Evolutionary conservation across 257 asterid genomes (phyloP), one percentile per base, ranked within the genome.

Genomic region (Penstemon barbatus): DNA sequence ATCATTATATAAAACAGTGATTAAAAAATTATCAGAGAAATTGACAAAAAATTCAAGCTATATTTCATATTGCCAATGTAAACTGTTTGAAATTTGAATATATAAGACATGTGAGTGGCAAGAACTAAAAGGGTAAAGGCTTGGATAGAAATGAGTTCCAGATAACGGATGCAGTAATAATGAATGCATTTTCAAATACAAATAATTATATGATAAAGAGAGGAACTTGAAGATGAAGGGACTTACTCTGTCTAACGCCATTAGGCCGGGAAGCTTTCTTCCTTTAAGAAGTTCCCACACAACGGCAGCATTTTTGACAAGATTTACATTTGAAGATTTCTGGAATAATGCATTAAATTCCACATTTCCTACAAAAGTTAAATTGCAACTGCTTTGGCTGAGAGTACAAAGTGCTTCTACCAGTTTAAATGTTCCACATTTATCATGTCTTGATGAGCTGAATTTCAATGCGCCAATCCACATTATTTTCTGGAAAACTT

Each of bases 201-300:
- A 6, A 50, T 37, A 6, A 10, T 13, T 63, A n/a, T 60, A 59
- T 33, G 62, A 40, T 55, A 19, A 11, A 67, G 37, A 63, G 18
- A 76, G 40, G 11, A 67, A 49, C 67, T 54, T n/a, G 63, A 19
- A 48, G 61, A 52, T 54, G 8, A 41, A 65, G 3, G 8, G 48
- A 62, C 91, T 50, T 85, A 93, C 97, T 75, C 88, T 88, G 77
- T 93, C 96, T 63, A 90, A 76, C 71, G 97, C 96, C 96, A 88
- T 73, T 52, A 93, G 85, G 75, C 97, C 99, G 0, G 96, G 97
- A 84, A 93, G 97, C 63, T 77, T 85, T 81, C 95, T 81, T 77
- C 95, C 95, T 82, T 87, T 85, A 65, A 93, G 96, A 90, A 79
- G 85, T 77, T 85, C 90, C 97, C 97, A 93, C 48, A 83, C 85